Evolutionary conservation across 768 basidiomycete species (phyloP).

Genomic region (Lactarius hengduanensis): DNA sequence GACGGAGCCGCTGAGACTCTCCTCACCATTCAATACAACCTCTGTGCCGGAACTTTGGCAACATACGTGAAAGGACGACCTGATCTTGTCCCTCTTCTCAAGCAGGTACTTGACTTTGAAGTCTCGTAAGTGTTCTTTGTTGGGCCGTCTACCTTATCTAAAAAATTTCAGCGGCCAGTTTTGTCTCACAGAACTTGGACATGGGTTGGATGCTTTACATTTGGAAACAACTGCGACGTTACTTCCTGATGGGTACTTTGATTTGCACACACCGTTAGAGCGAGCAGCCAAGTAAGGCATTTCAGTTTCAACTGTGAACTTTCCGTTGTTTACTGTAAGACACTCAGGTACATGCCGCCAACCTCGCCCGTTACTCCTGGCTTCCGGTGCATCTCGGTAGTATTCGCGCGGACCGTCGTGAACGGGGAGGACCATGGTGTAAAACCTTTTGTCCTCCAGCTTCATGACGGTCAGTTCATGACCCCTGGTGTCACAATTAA

Average conservation of each 20-base stretch:
- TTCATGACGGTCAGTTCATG: conserved; percentile 43
- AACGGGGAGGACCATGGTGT: conserved; percentile 38
- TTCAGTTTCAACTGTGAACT: neutral
- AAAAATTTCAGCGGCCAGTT: conserved; percentile 39
- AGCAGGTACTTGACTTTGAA: conserved; percentile 31
- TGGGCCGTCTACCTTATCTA: neutral
- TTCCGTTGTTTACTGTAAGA: neutral
- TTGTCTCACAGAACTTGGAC: conserved; percentile 45
- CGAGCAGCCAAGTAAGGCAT: conserved; percentile 41
- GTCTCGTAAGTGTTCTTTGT: conserved; percentile 7
- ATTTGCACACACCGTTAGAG: conserved; percentile 39
- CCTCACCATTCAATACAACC: conserved; percentile 40
- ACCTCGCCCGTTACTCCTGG: conserved; percentile 36
- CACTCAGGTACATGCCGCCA: conserved; percentile 44
- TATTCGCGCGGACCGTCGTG: conserved; percentile 41
- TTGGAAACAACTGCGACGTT: conserved; percentile 45
- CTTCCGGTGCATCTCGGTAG: conserved; percentile 39
- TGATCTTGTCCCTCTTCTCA: conserved; percentile 31
- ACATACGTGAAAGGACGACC: conserved; percentile 30
- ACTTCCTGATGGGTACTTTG: conserved; percentile 39
- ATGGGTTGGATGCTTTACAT: conserved; percentile 44
- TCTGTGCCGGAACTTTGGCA: conserved; percentile 39
- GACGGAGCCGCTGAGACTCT: conserved; percentile 37
- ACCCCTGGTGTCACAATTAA: conserved; percentile 36
- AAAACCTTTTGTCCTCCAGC: conserved; percentile 39